Evolutionary conservation across 2,329 filamentous ascomycete genomes (phyloP).

Genomic region (Phoma herbarum): DNA sequence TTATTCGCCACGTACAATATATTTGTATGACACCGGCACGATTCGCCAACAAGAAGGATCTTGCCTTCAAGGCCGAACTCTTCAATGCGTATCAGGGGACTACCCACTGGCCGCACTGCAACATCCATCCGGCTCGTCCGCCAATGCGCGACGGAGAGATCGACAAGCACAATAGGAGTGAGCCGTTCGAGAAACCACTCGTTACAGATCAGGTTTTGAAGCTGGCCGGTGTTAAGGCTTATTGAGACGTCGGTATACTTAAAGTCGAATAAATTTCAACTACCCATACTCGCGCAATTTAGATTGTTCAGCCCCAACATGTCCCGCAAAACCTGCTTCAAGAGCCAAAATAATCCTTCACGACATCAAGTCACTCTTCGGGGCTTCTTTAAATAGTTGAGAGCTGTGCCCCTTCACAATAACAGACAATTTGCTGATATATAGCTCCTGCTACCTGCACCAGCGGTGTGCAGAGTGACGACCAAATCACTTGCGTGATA

Average conservation of each 20-base stretch:
- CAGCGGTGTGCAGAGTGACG: no score
- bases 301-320: no score
- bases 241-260: no score
- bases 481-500: no score
- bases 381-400: no score
- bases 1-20: background rate
- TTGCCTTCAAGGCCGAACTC: background rate
- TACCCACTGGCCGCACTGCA: background rate
- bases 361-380: no score
- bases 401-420: no score
- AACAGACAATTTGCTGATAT: no score
- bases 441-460: no score
- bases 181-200: background rate
- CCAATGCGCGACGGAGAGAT: background rate
- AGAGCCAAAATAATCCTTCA: no score
- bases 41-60: background rate
- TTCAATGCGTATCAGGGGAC: background rate
- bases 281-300: background rate
- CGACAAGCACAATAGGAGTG: background rate
- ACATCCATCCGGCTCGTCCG: background rate
- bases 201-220: background rate
- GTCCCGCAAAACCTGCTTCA: no score
- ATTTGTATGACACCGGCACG: background rate
- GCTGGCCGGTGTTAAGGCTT: background rate
- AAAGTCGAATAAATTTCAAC: background rate